phyloP scores from a whole-genome alignment of 352 stramenopile species.

The Phytophthora sp. region DNA sequence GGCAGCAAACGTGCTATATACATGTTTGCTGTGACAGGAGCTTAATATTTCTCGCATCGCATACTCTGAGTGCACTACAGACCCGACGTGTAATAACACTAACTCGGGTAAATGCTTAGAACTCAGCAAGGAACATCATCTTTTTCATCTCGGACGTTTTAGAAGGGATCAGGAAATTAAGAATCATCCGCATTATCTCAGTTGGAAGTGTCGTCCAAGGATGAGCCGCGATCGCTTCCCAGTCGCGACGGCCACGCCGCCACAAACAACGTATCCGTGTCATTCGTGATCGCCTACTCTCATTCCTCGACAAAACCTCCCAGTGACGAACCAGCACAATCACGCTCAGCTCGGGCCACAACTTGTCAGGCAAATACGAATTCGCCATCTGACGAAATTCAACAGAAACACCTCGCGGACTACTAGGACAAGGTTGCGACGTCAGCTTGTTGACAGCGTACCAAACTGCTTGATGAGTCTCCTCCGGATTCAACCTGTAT shows the following conservation, averaged over 20 bases:
- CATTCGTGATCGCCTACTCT: background rate
- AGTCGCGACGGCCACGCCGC: constrained; percentile 2
- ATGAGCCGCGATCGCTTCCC: constrained; percentile 1
- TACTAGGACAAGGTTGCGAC: background rate
- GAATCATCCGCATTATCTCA: constrained; percentile 1
- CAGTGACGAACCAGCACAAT: constrained; percentile 10
- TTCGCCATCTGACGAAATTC: background rate
- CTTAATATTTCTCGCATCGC: too few relatives aligned
- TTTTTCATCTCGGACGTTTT: constrained; percentile 4
- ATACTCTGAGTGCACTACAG: too few relatives aligned
- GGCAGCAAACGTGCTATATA: too few relatives aligned
- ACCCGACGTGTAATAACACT: too few relatives aligned
- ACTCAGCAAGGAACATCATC: constrained; percentile 1
- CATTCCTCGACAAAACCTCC: background rate
- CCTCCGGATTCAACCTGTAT: constrained; percentile 2
- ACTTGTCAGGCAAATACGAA: background rate
- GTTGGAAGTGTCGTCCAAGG: constrained; percentile 6
- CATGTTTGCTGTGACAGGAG: too few relatives aligned
- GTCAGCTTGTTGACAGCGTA: constrained; percentile 16
- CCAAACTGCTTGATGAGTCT: constrained; percentile 16
- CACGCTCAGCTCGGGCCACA: constrained; percentile 11
- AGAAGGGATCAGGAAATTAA: constrained; percentile 8
- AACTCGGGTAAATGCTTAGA: too few relatives aligned
- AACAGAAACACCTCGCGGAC: background rate
- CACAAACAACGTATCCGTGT: background rate